phyloP scores from a whole-genome alignment of 345 rosid genomes.

The Syzygium oleosum region DNA sequence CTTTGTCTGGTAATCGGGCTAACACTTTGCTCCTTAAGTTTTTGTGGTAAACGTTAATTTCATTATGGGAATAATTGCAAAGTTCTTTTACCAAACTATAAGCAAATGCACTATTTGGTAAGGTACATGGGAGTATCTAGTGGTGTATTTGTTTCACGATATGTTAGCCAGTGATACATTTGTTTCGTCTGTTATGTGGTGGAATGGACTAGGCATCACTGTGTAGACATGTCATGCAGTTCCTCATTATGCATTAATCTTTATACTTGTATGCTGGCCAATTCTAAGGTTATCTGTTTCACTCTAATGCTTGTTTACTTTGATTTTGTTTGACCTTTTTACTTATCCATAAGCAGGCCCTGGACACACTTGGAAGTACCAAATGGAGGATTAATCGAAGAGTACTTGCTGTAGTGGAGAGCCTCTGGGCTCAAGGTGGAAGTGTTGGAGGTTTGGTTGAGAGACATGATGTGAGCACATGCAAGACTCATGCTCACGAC shows the following conservation, averaged over 20 bases:
- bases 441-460: slow-evolving; percentile 77
- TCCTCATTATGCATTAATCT: not conserved
- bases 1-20: not conserved
- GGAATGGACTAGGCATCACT: not conserved
- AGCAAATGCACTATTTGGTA: not conserved
- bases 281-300: not conserved
- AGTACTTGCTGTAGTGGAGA: slow-evolving; percentile 71
- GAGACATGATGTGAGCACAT: slow-evolving; percentile 68
- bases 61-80: not conserved
- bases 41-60: not conserved
- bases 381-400: slow-evolving; percentile 88
- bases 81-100: not conserved
- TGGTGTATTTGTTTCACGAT: not conserved
- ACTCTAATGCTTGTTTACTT: not conserved
- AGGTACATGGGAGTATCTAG: not conserved
- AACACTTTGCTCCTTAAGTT: not conserved
- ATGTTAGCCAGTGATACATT: not conserved
- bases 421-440: slow-evolving; percentile 90
- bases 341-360: slow-evolving; percentile 40
- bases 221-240: not conserved
- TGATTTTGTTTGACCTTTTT: not conserved
- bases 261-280: not conserved
- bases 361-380: slow-evolving; percentile 92
- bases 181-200: not conserved
- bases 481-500: not conserved